phyloP scores from a whole-genome alignment of 768 basidiomycete species.

The Royoungia palumana region DNA sequence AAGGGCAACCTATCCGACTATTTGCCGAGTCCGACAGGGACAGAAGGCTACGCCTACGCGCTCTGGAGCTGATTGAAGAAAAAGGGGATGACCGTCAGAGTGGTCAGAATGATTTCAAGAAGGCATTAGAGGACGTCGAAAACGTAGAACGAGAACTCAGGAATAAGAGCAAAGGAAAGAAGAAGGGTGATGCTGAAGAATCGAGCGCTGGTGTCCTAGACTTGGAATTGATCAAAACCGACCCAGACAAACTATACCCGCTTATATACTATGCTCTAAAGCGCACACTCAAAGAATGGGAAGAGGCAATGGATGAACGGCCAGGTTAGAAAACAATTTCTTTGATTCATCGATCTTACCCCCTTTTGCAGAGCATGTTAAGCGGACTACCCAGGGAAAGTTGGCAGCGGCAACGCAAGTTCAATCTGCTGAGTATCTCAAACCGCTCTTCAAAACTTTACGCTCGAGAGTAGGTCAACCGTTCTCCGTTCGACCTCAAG shows the following conservation, averaged over 20 bases:
- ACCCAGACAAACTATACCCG: constrained; percentile 94
- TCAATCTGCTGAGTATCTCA: constrained; percentile 94
- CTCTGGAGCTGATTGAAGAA: constrained; percentile 93
- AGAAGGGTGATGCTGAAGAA: constrained; percentile 55
- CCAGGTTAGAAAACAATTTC: constrained; percentile 54
- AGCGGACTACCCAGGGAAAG: constrained; percentile 88
- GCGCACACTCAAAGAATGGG: constrained; percentile 93
- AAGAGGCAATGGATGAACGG: constrained; percentile 88
- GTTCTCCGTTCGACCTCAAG: not conserved
- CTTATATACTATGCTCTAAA: constrained; percentile 96
- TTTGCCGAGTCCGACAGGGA: constrained; percentile 98
- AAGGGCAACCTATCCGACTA: constrained; percentile 91
- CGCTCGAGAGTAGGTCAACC: constrained; percentile 72
- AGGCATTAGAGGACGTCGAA: constrained; percentile 83
- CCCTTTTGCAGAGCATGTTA: constrained; percentile 62
- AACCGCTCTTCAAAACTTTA: constrained; percentile 90
- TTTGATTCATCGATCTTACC: constrained; percentile 1
- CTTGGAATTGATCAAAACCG: constrained; percentile 76
- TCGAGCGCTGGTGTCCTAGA: constrained; percentile 64
- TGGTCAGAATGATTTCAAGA: constrained; percentile 95
- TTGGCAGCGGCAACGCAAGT: constrained; percentile 93
- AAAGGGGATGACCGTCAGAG: constrained; percentile 74
- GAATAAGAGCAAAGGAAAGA: constrained; percentile 56
- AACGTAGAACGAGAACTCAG: constrained; percentile 66
- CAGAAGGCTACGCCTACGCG: constrained; percentile 81